Evolutionary conservation across 192 early-diverging fungal genomes (phyloP).

Genomic region (Spizellomyces punctatus): DNA sequence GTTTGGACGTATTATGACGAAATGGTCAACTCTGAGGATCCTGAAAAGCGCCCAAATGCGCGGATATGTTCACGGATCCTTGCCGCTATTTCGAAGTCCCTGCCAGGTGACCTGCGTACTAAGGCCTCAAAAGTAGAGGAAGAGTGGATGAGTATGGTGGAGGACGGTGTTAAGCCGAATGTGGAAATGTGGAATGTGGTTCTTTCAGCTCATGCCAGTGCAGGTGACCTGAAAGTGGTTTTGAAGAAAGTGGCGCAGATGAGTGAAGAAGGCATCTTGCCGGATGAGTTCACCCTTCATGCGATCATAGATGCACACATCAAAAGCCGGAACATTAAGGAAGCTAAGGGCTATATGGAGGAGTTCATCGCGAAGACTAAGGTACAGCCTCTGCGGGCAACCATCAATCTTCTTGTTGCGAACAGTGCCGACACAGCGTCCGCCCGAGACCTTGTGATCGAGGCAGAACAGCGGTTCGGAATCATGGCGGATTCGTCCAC

Average conservation of each 20-base stretch:
- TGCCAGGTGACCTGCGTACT: too few species aligned
- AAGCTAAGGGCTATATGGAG: background rate
- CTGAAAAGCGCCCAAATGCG: too few species aligned
- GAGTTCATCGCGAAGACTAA: background rate
- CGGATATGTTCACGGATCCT: too few species aligned
- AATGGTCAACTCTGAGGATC: too few species aligned
- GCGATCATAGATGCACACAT: background rate
- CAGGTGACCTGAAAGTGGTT: background rate
- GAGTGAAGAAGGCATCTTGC: background rate
- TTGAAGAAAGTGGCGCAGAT: background rate
- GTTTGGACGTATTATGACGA: too few species aligned
- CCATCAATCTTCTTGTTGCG: background rate
- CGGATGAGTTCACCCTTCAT: slow-evolving; percentile 9
- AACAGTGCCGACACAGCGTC: background rate
- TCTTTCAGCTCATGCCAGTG: background rate
- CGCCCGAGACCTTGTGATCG: background rate
- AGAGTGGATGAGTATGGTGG: background rate
- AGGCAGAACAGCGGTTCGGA: background rate
- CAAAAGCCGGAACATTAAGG: background rate
- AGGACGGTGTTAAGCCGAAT: slow-evolving; percentile 4
- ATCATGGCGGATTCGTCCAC: background rate
- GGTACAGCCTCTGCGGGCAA: slow-evolving; percentile 4
- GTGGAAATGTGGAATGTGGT: slow-evolving; percentile 13
- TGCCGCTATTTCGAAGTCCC: too few species aligned
- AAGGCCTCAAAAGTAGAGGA: too few species aligned